Base-by-base conservation (phyloP, 2,329 filamentous ascomycete genomes). In the Diaporthe vexans region DNA sequence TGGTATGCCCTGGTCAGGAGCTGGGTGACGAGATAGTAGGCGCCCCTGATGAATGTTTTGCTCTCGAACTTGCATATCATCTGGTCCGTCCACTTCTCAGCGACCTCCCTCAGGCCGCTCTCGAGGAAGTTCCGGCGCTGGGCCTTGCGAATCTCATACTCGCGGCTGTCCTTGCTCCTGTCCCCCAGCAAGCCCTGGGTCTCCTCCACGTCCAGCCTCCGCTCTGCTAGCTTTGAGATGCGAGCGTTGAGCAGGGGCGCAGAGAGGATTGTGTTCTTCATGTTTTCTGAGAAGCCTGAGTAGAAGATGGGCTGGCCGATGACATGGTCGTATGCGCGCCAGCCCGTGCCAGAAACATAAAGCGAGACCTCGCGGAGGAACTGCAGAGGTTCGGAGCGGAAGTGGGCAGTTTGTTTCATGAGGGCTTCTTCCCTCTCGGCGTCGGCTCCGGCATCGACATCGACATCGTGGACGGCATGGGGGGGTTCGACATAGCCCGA, bases 41-140 rank as follows among this genome's bases (percentile, higher is more conserved):
- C 96, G 33, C 94, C 91, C 65, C 97, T 88, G 78, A 99, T 98
- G 81, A 98, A 98, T 2, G 91, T 87, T 81, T 95, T 97, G 87
- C 93, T 97, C 84, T 99, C 97, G 89, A 98, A 96, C 85, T 99
- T 99, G 89, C 96, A 98, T 76, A 99, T 98, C 97, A 99, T 98
- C 76, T 93, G 91, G 81, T 98, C 95, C 33, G 95, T 94, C 89
- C 97, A 92, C 77, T 93, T 92, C 77, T 97, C 94, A 5, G 94
- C 94, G 6, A 98, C 92, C 80, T 98, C 92, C 72, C 91, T 88
- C 59, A 99, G 86, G 74, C 92, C 92, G 51, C 88, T 87, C 80
- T 95, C 92, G 73, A 98, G 90, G 78, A 93, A 91, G 73, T 85
- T 86, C 71, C 88, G 90, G 72, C 90, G 86, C 76, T 88, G 88